These are phyloP conservation scores for Ustilago curta DNA, from an alignment of 1,284 basidiomycete genomes.

Conservation along the genomic window DNA sequence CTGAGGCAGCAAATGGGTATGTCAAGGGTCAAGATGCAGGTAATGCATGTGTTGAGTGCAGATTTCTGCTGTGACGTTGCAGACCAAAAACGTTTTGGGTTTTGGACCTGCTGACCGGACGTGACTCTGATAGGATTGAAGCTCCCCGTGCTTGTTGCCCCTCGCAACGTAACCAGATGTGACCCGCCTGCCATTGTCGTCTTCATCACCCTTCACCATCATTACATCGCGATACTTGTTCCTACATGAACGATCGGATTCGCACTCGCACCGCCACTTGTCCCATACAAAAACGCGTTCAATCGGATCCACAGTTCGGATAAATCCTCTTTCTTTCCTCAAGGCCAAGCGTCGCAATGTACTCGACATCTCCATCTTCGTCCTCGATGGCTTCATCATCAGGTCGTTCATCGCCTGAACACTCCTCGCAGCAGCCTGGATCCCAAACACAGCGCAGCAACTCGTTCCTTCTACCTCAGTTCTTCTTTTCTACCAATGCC, in stretches of 20 bases:
- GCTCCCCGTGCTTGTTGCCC: too few species aligned
- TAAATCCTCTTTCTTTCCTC: neutral
- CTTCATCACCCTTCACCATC: too few species aligned
- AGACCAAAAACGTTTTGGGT: slow-evolving; percentile 4
- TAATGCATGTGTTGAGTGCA: slow-evolving; percentile 5
- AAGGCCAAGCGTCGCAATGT: slow-evolving; percentile 15
- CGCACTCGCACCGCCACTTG: too few species aligned
- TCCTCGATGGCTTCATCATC: slow-evolving; percentile 40
- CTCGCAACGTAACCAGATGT: too few species aligned
- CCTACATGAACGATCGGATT: too few species aligned
- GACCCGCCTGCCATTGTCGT: too few species aligned
- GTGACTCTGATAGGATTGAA: too few species aligned
- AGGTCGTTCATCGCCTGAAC: slow-evolving; percentile 43
- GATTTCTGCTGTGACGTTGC: slow-evolving; percentile 5
- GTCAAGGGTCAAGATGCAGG: slow-evolving; percentile 14
- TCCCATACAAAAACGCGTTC: too few species aligned
- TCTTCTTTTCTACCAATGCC: slow-evolving; percentile 26
- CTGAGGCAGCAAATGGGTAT: neutral
- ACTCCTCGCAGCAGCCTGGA: slow-evolving; percentile 13
- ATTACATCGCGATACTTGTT: too few species aligned
- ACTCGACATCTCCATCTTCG: slow-evolving; percentile 42
- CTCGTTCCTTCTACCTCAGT: slow-evolving; percentile 44
- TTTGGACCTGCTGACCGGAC: slow-evolving; percentile 7
- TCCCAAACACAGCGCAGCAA: slow-evolving; percentile 32
- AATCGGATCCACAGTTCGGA: neutral